Base-by-base conservation (phyloP, 2,329 filamentous ascomycete genomes). In the Ophiostoma triangulosporum region DNA sequence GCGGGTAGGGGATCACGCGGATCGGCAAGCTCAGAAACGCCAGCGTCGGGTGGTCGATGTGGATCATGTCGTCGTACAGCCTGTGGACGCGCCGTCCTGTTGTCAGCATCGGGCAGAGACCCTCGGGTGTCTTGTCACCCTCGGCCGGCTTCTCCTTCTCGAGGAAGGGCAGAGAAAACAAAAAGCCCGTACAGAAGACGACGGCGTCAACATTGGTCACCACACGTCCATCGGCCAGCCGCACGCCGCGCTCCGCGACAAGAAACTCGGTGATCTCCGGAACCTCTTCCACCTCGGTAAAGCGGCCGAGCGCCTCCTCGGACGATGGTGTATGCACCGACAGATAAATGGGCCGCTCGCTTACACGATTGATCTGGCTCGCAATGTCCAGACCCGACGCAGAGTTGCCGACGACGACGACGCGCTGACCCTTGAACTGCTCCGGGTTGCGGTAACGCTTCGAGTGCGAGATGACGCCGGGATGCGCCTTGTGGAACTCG, bases 111-210 rank as follows among this genome's bases (percentile, higher is more conserved):
- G 64, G 67, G 14, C 22, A 33, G n/a, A 54, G 48, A 3, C 20
- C 48, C 9, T 69, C 61, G 4, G 77, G 59, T 11, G 48, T 51
- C 27, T 49, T 49, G 6, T 15, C 36, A 2, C n/a, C 43, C 11
- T 26, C 40, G 11, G 27, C 36, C 29, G 35, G 50, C 31, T 31
- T 27, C 33, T 24, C 26, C 2, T 68, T 64, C 24, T 54, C 64
- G 4, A 84, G 64, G 62, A 95, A 96, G 0, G 89, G 88, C 55
- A 85, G 86, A 5, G 83, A 82, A 68, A 87, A 95, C 54, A 95
- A 78, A 62, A 94, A 97, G 0, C 91, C 91, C 0, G 91, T 96
- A 65, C 87, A 90, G 66, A 91, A 96, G 27, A 97, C 65, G 6
- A 96, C 70, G 1, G 80, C 77, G 62, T 96, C 90, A 54, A 97